These are phyloP conservation scores for Phyllosticta citrichinensis DNA, from an alignment of 2,329 filamentous ascomycete genomes.

Conservation along the genomic window DNA sequence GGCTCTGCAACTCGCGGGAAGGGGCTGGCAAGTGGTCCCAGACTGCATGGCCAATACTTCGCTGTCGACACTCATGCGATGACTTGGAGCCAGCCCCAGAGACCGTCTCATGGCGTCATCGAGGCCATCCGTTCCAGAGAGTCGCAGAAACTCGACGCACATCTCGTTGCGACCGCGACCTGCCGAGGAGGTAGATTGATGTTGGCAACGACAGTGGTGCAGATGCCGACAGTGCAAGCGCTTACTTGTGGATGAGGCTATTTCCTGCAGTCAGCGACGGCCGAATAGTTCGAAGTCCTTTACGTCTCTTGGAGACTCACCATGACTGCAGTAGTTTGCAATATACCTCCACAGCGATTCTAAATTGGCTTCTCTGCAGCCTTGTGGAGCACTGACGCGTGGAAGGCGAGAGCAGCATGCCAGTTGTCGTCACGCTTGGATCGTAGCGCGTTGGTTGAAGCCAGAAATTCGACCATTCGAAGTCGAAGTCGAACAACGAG, in stretches of 20 bases:
- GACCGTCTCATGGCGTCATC: not conserved
- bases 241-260: not conserved
- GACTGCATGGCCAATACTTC: too few species aligned
- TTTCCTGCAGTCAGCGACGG: too few species aligned
- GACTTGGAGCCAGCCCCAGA: too few species aligned
- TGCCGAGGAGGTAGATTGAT: not conserved
- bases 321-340: not conserved
- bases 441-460: too few species aligned
- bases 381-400: not conserved
- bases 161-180: not conserved
- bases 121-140: not conserved
- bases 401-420: not conserved
- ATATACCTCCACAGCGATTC: not conserved
- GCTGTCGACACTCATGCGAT: too few species aligned
- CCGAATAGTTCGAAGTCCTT: too few species aligned
- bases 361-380: not conserved
- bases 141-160: not conserved
- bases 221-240: not conserved
- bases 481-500: too few species aligned
- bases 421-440: not conserved
- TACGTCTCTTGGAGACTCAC: not conserved
- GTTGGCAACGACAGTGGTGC: not conserved
- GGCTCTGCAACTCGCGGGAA: too few species aligned
- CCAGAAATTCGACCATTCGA: too few species aligned
- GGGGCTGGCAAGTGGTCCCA: too few species aligned